Evolutionary conservation across 192 early-diverging fungal genomes (phyloP).

Genomic region (Coemansia sp.): DNA sequence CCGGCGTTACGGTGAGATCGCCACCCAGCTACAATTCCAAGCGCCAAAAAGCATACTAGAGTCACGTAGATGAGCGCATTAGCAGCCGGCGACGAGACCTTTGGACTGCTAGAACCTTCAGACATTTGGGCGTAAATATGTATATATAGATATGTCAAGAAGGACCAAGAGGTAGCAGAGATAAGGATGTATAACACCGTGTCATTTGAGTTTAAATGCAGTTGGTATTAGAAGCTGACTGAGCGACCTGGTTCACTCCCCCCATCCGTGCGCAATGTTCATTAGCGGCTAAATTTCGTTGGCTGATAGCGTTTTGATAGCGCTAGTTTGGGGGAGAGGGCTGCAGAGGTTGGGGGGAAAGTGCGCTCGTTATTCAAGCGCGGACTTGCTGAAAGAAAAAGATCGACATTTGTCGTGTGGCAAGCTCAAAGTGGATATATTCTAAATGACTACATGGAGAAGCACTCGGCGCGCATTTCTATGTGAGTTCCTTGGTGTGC

Average conservation of each 20-base stretch:
- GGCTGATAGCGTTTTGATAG: background rate
- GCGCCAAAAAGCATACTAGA: slow-evolving; percentile 50
- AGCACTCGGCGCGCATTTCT: slow-evolving; percentile 52
- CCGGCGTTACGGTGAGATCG: slow-evolving; percentile 50
- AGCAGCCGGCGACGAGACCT: slow-evolving; percentile 48
- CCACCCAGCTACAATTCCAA: slow-evolving; percentile 58
- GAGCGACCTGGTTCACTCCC: background rate
- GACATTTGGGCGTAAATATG: slow-evolving; percentile 7
- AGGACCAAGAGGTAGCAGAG: background rate
- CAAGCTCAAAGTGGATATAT: background rate
- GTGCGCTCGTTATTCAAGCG: background rate
- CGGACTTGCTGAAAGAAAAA: background rate
- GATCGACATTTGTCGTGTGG: background rate
- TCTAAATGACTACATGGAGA: slow-evolving; percentile 25
- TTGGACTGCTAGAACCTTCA: slow-evolving; percentile 24
- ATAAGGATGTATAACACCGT: background rate
- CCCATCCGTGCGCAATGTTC: background rate
- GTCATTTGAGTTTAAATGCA: background rate
- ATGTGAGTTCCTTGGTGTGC: slow-evolving; percentile 45
- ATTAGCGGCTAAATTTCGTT: background rate
- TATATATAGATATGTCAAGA: background rate
- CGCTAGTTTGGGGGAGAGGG: background rate
- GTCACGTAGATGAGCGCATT: slow-evolving; percentile 59
- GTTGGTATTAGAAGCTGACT: background rate
- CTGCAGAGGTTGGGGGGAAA: slow-evolving; percentile 1